Conservation (phyloP, 306 rosid genomes). For the Cyclanthera cordifolia region DNA sequence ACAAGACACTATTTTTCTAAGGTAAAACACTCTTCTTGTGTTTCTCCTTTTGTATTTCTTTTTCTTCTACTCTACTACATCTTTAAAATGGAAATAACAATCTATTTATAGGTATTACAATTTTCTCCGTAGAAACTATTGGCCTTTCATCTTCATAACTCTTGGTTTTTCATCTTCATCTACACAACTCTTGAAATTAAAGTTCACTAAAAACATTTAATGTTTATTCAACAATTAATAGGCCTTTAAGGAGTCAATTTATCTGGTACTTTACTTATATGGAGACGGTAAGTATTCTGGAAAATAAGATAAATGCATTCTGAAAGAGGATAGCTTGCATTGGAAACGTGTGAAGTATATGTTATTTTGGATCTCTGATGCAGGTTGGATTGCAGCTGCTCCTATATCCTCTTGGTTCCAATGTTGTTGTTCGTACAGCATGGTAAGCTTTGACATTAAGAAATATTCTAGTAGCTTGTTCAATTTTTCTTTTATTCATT, state of each 20-base stretch:
- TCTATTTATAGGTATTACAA: too few species aligned
- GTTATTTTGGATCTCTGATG: conserved; percentile 16
- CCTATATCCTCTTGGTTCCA: conserved; percentile 68
- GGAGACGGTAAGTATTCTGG: not conserved
- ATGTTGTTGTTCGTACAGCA: conserved; percentile 69
- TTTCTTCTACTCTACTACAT: too few species aligned
- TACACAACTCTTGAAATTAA: too few species aligned
- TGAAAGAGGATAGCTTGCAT: not conserved
- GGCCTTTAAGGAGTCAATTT: not conserved
- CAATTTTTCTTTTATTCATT: conserved; percentile 1
- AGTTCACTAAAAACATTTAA: too few species aligned
- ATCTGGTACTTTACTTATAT: not conserved
- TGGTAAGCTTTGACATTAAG: conserved; percentile 35
- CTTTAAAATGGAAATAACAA: too few species aligned
- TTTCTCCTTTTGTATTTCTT: too few species aligned
- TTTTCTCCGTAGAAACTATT: too few species aligned
- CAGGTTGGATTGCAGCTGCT: conserved; percentile 82
- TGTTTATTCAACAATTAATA: too few species aligned
- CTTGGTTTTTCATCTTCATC: too few species aligned
- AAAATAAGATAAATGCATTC: not conserved
- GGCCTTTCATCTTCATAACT: too few species aligned
- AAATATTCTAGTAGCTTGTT: not conserved
- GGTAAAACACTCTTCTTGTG: too few species aligned
- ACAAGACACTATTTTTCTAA: too few species aligned
- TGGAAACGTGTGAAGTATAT: not conserved